Percentiles rank a stretch among this genome's conserved stretches.
phyloP scores from a whole-genome alignment of 108 stramenopile species.

The Skeletonema menzelii region DNA sequence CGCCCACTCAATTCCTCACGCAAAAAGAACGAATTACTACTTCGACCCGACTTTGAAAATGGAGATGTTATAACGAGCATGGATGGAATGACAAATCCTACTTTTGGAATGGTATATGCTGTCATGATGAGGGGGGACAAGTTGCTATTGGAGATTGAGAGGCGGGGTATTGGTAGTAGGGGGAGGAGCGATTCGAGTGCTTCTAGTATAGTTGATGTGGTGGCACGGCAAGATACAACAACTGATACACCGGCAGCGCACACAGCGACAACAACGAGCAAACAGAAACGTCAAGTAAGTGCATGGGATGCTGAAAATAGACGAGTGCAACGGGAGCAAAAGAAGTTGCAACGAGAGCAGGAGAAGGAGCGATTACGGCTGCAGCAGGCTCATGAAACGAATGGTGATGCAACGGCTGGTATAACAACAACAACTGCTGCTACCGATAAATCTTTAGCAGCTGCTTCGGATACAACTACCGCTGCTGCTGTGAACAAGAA shows the following conservation, averaged over 20 bases:
- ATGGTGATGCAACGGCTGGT: neutral
- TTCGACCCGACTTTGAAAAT: neutral
- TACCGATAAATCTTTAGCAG: no score
- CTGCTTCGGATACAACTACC: neutral
- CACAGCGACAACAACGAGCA: neutral
- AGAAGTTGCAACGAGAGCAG: neutral
- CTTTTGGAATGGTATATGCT: conserved; percentile 13
- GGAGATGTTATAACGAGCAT: conserved; percentile 13
- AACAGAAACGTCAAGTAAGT: neutral
- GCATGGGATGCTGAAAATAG: neutral
- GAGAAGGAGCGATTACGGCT: neutral
- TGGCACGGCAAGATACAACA: neutral
- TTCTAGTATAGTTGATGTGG: neutral
- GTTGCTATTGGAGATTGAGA: conserved; percentile 12
- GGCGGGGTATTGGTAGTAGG: neutral
- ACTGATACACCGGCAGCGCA: neutral
- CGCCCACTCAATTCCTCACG: neutral
- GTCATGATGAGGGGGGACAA: conserved; percentile 13
- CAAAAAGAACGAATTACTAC: neutral
- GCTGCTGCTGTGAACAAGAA: no score
- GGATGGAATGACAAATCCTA: conserved; percentile 9
- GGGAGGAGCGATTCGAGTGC: neutral
- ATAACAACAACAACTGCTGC: neutral
- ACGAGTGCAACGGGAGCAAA: neutral
- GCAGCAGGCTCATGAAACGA: neutral